Evolutionary conservation across 202 grass and related monocot genomes (phyloP).

Genomic region (Dendrocalamus latiflorus): DNA sequence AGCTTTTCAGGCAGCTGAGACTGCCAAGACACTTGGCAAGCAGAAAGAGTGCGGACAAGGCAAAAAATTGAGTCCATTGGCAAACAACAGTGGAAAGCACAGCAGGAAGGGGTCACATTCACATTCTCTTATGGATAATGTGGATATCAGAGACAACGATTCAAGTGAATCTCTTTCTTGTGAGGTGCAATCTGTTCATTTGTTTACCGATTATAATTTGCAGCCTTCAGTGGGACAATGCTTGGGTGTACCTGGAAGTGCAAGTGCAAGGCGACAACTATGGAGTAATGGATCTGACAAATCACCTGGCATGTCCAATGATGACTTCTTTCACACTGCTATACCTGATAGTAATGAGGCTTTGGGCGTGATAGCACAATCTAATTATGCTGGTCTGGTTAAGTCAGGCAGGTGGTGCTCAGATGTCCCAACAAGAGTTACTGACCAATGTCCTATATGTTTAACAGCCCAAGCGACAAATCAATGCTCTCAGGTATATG

Average conservation of each 20-base stretch:
- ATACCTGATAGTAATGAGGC: constrained; percentile 9
- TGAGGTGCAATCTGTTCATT: constrained; percentile 17
- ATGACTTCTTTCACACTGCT: constrained; percentile 3
- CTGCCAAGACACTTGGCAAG: constrained; percentile 31
- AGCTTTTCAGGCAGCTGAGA: constrained; percentile 40
- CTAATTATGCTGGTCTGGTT: constrained; percentile 14
- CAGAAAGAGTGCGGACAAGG: constrained; percentile 14
- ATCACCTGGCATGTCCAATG: neutral
- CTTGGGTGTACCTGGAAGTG: constrained; percentile 17
- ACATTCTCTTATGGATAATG: constrained; percentile 30
- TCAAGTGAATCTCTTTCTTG: constrained; percentile 31
- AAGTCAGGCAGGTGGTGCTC: constrained; percentile 22
- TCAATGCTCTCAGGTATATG: constrained; percentile 37
- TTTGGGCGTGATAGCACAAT: constrained; percentile 9
- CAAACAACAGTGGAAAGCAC: constrained; percentile 10
- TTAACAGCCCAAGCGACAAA: constrained; percentile 24
- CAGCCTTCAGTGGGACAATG: constrained; percentile 4
- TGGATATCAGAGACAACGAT: constrained; percentile 23
- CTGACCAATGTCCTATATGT: constrained; percentile 25
- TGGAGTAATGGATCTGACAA: constrained; percentile 32
- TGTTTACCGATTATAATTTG: constrained; percentile 27
- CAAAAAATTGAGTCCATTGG: constrained; percentile 28
- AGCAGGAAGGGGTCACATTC: constrained; percentile 29
- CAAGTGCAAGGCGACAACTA: constrained; percentile 20
- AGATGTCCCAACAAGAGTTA: constrained; percentile 27